These are phyloP conservation scores for Pyrenophora teres DNA, from an alignment of 2,329 filamentous ascomycete genomes.

Conservation along the genomic window DNA sequence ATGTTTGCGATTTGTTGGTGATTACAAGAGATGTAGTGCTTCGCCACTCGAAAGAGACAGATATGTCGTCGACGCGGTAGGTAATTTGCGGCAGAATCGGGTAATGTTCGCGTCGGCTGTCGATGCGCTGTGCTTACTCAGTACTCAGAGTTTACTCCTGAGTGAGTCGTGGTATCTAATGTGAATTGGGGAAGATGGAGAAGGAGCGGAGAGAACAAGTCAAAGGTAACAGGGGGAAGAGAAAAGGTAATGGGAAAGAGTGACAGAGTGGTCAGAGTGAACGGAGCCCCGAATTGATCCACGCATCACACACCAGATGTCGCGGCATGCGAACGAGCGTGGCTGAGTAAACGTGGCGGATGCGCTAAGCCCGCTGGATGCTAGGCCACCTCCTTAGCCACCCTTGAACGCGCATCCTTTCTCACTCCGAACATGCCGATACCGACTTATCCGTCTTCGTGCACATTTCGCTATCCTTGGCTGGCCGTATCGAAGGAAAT, in stretches of 20 bases:
- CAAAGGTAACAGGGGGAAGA: background rate
- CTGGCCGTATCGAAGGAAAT: background rate
- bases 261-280: background rate
- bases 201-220: background rate
- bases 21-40: background rate
- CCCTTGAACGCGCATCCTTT: background rate
- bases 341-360: slow-evolving; percentile 16
- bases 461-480: background rate
- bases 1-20: background rate
- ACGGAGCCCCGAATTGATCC: slow-evolving; percentile 1
- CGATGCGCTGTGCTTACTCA: background rate
- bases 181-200: background rate
- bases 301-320: slow-evolving; percentile 14
- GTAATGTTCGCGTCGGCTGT: background rate
- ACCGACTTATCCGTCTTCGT: slow-evolving; percentile 4
- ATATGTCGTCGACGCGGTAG: no score
- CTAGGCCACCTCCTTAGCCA: background rate
- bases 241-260: background rate
- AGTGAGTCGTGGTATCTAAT: no score
- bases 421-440: background rate
- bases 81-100: no score
- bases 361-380: slow-evolving; percentile 2
- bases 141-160: no score
- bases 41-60: no score
- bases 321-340: slow-evolving; percentile 14